phyloP scores from a whole-genome alignment of 768 basidiomycete species.

The Lenzites betulinus region DNA sequence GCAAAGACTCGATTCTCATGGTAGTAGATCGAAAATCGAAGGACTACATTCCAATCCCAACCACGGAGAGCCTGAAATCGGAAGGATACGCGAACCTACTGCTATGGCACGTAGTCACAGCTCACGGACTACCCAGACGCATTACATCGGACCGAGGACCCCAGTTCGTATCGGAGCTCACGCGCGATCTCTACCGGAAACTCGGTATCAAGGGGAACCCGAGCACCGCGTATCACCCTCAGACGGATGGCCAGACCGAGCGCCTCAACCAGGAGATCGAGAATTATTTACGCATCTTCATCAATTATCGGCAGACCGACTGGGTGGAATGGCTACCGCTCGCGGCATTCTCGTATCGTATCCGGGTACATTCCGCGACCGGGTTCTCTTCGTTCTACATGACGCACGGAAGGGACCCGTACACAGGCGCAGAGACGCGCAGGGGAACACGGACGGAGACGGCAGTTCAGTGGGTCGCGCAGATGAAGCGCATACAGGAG shows the following conservation, averaged over 20 bases:
- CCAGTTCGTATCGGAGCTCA: constrained; percentile 36
- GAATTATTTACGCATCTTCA: constrained; percentile 38
- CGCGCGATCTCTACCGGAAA: constrained; percentile 29
- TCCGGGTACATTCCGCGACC: constrained; percentile 31
- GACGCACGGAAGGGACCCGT: constrained; percentile 26
- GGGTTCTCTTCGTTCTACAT: constrained; percentile 36
- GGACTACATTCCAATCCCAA: constrained; percentile 31
- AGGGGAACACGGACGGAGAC: constrained; percentile 5
- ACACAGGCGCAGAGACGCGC: constrained; percentile 1
- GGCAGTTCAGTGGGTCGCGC: constrained; percentile 20
- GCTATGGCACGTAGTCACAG: constrained; percentile 14
- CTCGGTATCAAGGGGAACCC: constrained; percentile 37
- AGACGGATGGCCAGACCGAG: constrained; percentile 45
- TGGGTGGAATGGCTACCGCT: constrained; percentile 38
- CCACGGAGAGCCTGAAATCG: constrained; percentile 22
- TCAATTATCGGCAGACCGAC: constrained; percentile 35
- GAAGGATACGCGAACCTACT: constrained; percentile 25
- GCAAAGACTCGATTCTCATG: constrained; percentile 22
- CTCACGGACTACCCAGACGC: constrained; percentile 13
- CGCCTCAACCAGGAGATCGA: constrained; percentile 42
- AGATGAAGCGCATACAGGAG: constrained; percentile 22
- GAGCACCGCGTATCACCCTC: constrained; percentile 47
- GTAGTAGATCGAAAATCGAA: constrained; percentile 26
- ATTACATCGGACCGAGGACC: constrained; percentile 21
- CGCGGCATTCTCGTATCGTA: constrained; percentile 39